Percentiles rank a stretch among this genome's conserved stretches.
Conservation (phyloP, 768 basidiomycete genomes). For the Collybiopsis confluens region DNA sequence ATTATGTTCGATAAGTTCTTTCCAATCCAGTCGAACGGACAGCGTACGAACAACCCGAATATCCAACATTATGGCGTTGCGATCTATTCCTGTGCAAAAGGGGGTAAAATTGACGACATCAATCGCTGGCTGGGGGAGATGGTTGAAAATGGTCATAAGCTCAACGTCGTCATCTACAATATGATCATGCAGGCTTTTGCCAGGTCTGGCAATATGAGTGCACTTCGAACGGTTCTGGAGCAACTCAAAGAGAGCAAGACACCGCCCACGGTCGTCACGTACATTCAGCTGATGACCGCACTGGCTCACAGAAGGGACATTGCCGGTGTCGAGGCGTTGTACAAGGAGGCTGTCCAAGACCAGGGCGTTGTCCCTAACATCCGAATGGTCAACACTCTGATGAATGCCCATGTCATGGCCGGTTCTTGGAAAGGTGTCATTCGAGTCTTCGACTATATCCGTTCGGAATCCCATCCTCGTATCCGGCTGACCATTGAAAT, state of each 20-base stretch:
- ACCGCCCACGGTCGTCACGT: slow-evolving; percentile 46
- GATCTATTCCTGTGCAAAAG: slow-evolving; percentile 48
- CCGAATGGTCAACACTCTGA: slow-evolving; percentile 62
- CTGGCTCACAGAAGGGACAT: slow-evolving; percentile 62
- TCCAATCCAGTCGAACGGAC: slow-evolving; percentile 28
- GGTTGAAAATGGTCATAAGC: slow-evolving; percentile 41
- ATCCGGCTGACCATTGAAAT: slow-evolving; percentile 51
- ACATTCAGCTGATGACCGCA: slow-evolving; percentile 64
- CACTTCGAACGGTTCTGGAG: slow-evolving; percentile 45
- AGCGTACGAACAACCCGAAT: slow-evolving; percentile 32
- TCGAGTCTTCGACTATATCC: slow-evolving; percentile 61
- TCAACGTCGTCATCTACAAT: slow-evolving; percentile 55
- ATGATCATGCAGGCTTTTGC: slow-evolving; percentile 58
- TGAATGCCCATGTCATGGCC: slow-evolving; percentile 80
- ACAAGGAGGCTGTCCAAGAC: slow-evolving; percentile 56
- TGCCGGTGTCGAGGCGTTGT: slow-evolving; percentile 61
- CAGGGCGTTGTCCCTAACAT: slow-evolving; percentile 56
- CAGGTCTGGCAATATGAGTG: slow-evolving; percentile 46
- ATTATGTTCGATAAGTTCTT: slow-evolving; percentile 55
- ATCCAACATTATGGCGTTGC: slow-evolving; percentile 52
- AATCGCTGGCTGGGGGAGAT: slow-evolving; percentile 53
- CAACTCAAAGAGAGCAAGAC: slow-evolving; percentile 57
- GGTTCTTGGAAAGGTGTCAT: slow-evolving; percentile 78
- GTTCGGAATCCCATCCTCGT: slow-evolving; percentile 27
- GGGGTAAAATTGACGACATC: slow-evolving; percentile 43